Conservation (phyloP, 1,284 basidiomycete species). For the Tylopilus sp. region DNA sequence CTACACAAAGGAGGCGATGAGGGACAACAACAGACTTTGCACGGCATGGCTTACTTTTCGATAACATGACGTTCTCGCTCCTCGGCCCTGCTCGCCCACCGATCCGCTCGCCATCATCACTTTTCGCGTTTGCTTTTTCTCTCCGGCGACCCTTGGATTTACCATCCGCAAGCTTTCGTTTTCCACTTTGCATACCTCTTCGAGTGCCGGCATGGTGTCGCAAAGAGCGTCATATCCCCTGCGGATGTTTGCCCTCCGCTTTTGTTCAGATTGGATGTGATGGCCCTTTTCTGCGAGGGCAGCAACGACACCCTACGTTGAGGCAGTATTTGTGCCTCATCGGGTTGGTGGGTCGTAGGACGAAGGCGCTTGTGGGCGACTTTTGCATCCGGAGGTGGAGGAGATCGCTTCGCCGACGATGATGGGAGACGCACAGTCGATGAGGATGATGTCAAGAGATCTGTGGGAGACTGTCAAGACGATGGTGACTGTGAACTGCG, state of each 20-base stretch:
- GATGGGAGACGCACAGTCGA: conserved; percentile 10
- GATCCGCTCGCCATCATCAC: conserved; percentile 52
- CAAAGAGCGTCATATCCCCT: conserved; percentile 83
- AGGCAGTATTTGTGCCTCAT: conserved; percentile 16
- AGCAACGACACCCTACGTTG: conserved; percentile 42
- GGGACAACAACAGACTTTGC: background rate
- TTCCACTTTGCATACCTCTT: conserved; percentile 67
- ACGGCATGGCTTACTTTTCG: conserved; percentile 60
- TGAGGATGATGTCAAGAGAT: conserved; percentile 17
- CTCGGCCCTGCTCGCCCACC: conserved; percentile 79
- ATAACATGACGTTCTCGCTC: conserved; percentile 80
- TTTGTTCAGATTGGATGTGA: conserved; percentile 87
- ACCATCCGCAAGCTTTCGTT: conserved; percentile 35
- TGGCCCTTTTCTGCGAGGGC: conserved; percentile 85
- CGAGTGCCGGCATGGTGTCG: conserved; percentile 70
- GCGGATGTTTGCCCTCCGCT: conserved; percentile 85
- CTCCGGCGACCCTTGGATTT: conserved; percentile 32
- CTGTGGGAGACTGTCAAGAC: conserved; percentile 29
- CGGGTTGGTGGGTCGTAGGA: conserved; percentile 8
- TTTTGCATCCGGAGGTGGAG: conserved; percentile 25
- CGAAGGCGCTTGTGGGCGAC: conserved; percentile 37
- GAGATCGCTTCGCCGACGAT: conserved; percentile 28
- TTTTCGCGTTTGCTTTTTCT: conserved; percentile 31
- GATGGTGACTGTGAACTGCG: conserved; percentile 28
- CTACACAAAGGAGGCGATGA: conserved; percentile 39